A percentile compares a stretch with the other conserved stretches of the same genome.
Conservation (phyloP, 495 filamentous ascomycete species). For the Neurospora sp. region DNA sequence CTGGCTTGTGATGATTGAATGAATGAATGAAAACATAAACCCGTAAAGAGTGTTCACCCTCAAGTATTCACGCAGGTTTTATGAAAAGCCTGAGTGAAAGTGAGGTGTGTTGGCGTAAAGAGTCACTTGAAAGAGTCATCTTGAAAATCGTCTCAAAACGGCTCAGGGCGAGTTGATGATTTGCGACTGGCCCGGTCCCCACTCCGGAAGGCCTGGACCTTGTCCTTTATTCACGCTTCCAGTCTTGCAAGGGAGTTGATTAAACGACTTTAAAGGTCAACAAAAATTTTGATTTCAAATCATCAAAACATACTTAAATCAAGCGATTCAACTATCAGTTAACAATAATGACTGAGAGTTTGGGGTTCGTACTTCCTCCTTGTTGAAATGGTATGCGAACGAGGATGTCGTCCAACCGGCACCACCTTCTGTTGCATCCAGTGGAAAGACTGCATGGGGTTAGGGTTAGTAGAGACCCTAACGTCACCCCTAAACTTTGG, state of each 20-base stretch:
- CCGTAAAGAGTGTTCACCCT: background rate
- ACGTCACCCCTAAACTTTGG: background rate
- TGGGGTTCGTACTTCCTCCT: too few species aligned
- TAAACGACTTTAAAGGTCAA: background rate
- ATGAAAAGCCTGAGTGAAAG: background rate
- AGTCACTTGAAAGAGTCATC: constrained; percentile 1
- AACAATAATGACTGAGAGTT: too few species aligned
- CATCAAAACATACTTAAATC: too few species aligned
- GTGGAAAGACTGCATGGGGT: background rate
- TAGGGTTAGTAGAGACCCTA: background rate
- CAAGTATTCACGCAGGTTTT: background rate
- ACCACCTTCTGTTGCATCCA: too few species aligned
- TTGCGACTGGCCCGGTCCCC: background rate
- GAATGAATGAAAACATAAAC: background rate
- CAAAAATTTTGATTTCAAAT: background rate
- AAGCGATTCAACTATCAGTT: too few species aligned
- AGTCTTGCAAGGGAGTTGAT: background rate
- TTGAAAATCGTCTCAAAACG: background rate
- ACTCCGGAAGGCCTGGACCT: background rate
- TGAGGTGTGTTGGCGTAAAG: background rate
- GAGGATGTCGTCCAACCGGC: too few species aligned
- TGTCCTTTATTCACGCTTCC: background rate
- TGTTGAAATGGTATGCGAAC: too few species aligned
- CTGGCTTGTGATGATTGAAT: background rate
- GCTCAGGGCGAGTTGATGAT: background rate